A percentile compares a stretch with the other conserved stretches of the same genome.
phyloP scores from a whole-genome alignment of 768 basidiomycete genomes.

The Sutorius australiensis region DNA sequence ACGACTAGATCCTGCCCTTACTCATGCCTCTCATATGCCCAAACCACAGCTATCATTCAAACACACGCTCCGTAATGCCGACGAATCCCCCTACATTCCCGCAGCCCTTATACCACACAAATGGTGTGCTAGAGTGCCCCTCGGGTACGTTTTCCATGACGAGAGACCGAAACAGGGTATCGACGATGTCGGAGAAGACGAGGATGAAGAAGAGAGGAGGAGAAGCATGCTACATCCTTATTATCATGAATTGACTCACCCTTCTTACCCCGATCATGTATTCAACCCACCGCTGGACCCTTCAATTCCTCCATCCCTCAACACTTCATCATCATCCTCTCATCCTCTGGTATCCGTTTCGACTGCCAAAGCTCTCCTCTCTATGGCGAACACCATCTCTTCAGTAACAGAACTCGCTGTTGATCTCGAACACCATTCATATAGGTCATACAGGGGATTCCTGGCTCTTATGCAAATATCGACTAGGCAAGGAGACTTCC shows the following conservation, averaged over 20 bases:
- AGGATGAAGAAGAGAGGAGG: slow-evolving; percentile 17
- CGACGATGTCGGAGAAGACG: slow-evolving; percentile 11
- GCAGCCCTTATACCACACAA: slow-evolving; percentile 58
- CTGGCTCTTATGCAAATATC: slow-evolving; percentile 93
- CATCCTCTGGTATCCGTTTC: slow-evolving; percentile 67
- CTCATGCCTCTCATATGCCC: slow-evolving; percentile 68
- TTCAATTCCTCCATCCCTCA: slow-evolving; percentile 53
- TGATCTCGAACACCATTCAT: slow-evolving; percentile 92
- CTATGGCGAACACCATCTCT: slow-evolving; percentile 67
- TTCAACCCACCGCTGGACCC: slow-evolving; percentile 51
- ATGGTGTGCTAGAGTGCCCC: slow-evolving; percentile 77
- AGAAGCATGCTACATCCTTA: slow-evolving; percentile 65
- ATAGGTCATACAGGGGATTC: slow-evolving; percentile 80
- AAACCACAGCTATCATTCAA: slow-evolving; percentile 85
- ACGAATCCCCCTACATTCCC: slow-evolving; percentile 61
- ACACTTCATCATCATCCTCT: slow-evolving; percentile 37
- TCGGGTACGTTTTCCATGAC: slow-evolving; percentile 56
- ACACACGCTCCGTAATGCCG: slow-evolving; percentile 52
- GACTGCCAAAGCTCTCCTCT: slow-evolving; percentile 49
- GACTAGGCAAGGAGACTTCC: slow-evolving; percentile 78
- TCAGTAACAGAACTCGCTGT: slow-evolving; percentile 77
- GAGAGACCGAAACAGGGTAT: slow-evolving; percentile 20
- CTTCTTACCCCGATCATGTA: slow-evolving; percentile 66
- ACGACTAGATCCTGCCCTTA: slow-evolving; percentile 55
- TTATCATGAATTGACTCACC: slow-evolving; percentile 75